These are phyloP conservation scores for Hortiboletus campestris DNA, from an alignment of 768 basidiomycete species.

Conservation along the genomic window DNA sequence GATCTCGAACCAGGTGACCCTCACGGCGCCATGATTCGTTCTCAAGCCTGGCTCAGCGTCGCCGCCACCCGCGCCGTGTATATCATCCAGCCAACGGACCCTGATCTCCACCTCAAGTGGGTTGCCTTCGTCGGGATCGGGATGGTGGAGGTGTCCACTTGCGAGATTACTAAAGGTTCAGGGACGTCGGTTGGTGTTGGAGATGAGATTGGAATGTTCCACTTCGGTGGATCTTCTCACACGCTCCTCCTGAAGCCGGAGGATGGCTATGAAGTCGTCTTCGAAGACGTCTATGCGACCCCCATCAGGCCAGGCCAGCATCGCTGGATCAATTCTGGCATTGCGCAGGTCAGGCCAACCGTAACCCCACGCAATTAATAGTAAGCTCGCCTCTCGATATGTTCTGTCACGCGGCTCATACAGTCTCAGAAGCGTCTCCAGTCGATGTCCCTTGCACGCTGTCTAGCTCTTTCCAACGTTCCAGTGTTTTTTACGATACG, in stretches of 20 bases:
- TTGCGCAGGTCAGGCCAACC: background rate
- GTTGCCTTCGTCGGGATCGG: slow-evolving; percentile 56
- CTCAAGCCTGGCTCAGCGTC: slow-evolving; percentile 42
- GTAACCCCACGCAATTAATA: too few species aligned
- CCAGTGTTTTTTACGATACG: too few species aligned
- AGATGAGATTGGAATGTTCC: slow-evolving; percentile 49
- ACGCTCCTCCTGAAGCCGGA: slow-evolving; percentile 35
- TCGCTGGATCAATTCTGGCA: slow-evolving; percentile 2
- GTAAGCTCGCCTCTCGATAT: too few species aligned
- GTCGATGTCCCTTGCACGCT: too few species aligned
- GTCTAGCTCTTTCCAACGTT: too few species aligned
- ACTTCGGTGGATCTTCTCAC: slow-evolving; percentile 59
- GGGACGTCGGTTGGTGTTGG: background rate
- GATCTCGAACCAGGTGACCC: slow-evolving; percentile 6
- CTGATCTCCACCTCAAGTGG: slow-evolving; percentile 42
- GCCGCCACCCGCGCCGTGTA: slow-evolving; percentile 47
- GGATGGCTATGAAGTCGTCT: slow-evolving; percentile 8
- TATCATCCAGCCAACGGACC: too few species aligned
- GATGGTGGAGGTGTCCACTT: slow-evolving; percentile 56
- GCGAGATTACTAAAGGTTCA: background rate
- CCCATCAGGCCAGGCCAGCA: background rate
- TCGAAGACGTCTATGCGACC: slow-evolving; percentile 2
- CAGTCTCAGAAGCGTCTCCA: too few species aligned
- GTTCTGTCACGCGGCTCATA: too few species aligned
- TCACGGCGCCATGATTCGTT: slow-evolving; percentile 21